Evolutionary conservation across 331 rosid species (phyloP).

Genomic region (Malus hybrid): DNA sequence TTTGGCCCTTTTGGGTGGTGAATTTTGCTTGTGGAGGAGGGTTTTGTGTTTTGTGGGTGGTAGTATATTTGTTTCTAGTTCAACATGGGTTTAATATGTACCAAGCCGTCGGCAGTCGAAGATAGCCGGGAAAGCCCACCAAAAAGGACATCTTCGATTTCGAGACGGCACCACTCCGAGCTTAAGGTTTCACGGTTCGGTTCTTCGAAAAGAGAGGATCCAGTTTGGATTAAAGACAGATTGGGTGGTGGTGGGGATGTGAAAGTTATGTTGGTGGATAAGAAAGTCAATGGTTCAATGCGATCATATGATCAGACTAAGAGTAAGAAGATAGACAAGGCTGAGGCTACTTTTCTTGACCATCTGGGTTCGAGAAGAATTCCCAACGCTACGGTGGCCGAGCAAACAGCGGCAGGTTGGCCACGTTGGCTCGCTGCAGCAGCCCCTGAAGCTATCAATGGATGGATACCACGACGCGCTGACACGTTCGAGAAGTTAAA

Average conservation of each 20-base stretch:
- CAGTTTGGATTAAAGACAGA: constrained; percentile 31
- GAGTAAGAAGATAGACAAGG: constrained; percentile 36
- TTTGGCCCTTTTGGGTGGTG: constrained; percentile 3
- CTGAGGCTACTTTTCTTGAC: constrained; percentile 24
- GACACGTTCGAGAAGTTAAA: constrained; percentile 36
- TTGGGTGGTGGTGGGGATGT: constrained; percentile 38
- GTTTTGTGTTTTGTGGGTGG: background rate
- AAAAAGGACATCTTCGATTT: constrained; percentile 25
- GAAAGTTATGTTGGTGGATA: constrained; percentile 42
- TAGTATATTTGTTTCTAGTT: constrained; percentile 7
- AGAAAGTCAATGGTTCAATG: constrained; percentile 32
- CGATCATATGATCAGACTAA: constrained; percentile 28
- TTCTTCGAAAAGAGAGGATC: constrained; percentile 48
- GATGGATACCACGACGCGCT: constrained; percentile 39
- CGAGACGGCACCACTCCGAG: constrained; percentile 30
- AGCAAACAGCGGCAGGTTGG: constrained; percentile 54
- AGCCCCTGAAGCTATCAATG: constrained; percentile 41
- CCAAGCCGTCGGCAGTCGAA: constrained; percentile 57
- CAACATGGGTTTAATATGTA: constrained; percentile 63
- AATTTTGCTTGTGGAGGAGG: constrained; percentile 14
- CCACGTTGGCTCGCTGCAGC: constrained; percentile 40
- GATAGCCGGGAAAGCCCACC: constrained; percentile 48
- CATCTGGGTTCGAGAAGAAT: constrained; percentile 32
- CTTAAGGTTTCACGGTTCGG: constrained; percentile 28
- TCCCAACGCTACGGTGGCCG: constrained; percentile 30